phyloP scores from a whole-genome alignment of 306 rosid species.

The Ormosia semicastrata region DNA sequence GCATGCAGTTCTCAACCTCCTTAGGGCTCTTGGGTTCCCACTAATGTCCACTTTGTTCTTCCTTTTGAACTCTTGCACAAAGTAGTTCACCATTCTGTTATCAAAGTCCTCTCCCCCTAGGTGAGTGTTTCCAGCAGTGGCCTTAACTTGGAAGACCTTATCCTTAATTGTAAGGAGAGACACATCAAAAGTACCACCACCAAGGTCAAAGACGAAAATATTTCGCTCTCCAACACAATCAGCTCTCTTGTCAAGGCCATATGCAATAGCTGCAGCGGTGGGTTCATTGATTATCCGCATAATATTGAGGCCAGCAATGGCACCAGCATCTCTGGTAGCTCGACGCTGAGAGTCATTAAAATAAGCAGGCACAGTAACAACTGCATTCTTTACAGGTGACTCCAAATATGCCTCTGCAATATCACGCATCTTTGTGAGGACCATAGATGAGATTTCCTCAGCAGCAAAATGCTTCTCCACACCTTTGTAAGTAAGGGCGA shows the following conservation, averaged over 20 bases:
- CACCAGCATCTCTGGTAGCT: constrained; percentile 17
- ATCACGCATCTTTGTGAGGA: too few relatives aligned
- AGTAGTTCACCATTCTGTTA: not conserved
- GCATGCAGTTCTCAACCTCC: constrained; percentile 25
- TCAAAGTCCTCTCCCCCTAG: not conserved
- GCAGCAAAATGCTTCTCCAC: constrained; percentile 40
- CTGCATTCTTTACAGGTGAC: constrained; percentile 35
- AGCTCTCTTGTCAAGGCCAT: not conserved
- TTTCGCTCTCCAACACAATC: not conserved
- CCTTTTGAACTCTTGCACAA: constrained; percentile 9
- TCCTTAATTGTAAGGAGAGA: constrained; percentile 12
- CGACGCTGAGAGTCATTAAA: constrained; percentile 24
- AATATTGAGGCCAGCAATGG: constrained; percentile 17
- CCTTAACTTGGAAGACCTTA: not conserved
- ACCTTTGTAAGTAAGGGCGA: constrained; percentile 41
- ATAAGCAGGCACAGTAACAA: constrained; percentile 54
- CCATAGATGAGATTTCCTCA: constrained; percentile 23
- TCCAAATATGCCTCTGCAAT: too few relatives aligned
- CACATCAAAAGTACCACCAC: constrained; percentile 27
- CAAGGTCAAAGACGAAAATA: constrained; percentile 12
- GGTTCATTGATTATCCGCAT: constrained; percentile 22
- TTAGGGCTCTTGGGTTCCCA: constrained; percentile 31
- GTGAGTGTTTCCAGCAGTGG: constrained; percentile 15
- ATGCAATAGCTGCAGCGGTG: not conserved
- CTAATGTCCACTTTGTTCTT: constrained; percentile 14